Evolutionary conservation across 2,329 filamentous ascomycete genomes (phyloP).

Genomic region (Colletotrichum plurivorum): DNA sequence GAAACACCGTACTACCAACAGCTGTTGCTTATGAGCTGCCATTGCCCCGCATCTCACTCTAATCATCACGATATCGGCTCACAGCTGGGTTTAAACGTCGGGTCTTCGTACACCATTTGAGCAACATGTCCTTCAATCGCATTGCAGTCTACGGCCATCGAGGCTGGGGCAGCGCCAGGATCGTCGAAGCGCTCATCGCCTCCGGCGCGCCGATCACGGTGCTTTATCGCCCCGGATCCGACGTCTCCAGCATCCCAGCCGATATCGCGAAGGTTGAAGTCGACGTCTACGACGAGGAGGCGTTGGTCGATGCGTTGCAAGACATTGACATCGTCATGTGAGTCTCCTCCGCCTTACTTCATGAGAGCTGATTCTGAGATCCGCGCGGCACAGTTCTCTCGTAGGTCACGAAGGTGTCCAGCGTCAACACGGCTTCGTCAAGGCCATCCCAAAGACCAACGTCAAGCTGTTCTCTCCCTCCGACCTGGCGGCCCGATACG

Average conservation of each 20-base stretch:
- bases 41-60: too few species aligned
- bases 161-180: conserved; percentile 46
- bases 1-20: too few species aligned
- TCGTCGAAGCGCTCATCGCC: conserved; percentile 44
- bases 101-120: too few species aligned
- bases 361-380: neutral
- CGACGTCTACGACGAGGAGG: conserved; percentile 22
- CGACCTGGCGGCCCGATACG: conserved; percentile 44
- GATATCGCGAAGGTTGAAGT: conserved; percentile 8
- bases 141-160: conserved; percentile 47
- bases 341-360: neutral
- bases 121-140: too few species aligned
- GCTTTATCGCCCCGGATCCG: conserved; percentile 46
- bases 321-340: conserved; percentile 36
- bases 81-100: too few species aligned
- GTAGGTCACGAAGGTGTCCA: conserved; percentile 42
- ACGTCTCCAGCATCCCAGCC: conserved; percentile 43
- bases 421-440: conserved; percentile 45
- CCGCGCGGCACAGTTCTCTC: conserved; percentile 37
- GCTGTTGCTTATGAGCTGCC: too few species aligned
- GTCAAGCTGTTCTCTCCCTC: conserved; percentile 49
- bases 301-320: conserved; percentile 10
- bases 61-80: too few species aligned
- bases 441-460: conserved; percentile 45
- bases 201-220: conserved; percentile 46